A percentile compares a stretch with the other conserved stretches of the same genome.
These are phyloP conservation scores for Chrysanthemum makinoi DNA, from an alignment of 129 eudicot genomes.

Conservation along the genomic window DNA sequence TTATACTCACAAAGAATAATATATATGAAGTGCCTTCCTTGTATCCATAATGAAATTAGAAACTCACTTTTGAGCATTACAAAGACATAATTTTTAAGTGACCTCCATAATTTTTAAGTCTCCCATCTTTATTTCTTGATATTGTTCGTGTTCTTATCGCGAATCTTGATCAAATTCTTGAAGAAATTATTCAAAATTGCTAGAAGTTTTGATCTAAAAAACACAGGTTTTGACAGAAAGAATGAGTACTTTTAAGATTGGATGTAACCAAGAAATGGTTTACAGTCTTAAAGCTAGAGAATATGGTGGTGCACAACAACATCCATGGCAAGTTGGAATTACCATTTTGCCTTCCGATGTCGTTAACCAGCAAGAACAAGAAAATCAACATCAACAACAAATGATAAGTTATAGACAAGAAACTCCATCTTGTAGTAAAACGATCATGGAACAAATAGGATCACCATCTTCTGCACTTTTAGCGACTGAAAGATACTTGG, in stretches of 20 bases:
- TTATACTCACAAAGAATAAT: conserved; percentile 50
- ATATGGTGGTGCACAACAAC: conserved; percentile 32
- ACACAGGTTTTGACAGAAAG: background rate
- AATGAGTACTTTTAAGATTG: conserved; percentile 42
- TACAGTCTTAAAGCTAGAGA: conserved; percentile 34
- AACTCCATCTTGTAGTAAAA: conserved; percentile 40
- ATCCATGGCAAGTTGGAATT: conserved; percentile 44
- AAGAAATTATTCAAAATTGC: background rate
- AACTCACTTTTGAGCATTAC: conserved; percentile 21
- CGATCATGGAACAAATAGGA: conserved; percentile 53
- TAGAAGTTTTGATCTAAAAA: conserved; percentile 14
- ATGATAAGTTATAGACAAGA: conserved; percentile 34
- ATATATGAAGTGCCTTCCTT: conserved; percentile 38
- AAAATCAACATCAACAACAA: conserved; percentile 23
- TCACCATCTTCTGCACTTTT: conserved; percentile 61
- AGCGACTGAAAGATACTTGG: conserved; percentile 57
- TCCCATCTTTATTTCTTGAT: conserved; percentile 8
- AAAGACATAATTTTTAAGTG: conserved; percentile 1
- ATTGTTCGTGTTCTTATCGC: conserved; percentile 20
- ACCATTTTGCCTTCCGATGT: conserved; percentile 33
- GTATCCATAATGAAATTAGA: conserved; percentile 24
- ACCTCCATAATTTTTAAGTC: conserved; percentile 15
- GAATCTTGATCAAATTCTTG: conserved; percentile 27
- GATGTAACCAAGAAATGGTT: conserved; percentile 41
- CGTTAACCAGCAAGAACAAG: conserved; percentile 16